Conservation (phyloP, 768 basidiomycete genomes). For the Tricholoma sp. region DNA sequence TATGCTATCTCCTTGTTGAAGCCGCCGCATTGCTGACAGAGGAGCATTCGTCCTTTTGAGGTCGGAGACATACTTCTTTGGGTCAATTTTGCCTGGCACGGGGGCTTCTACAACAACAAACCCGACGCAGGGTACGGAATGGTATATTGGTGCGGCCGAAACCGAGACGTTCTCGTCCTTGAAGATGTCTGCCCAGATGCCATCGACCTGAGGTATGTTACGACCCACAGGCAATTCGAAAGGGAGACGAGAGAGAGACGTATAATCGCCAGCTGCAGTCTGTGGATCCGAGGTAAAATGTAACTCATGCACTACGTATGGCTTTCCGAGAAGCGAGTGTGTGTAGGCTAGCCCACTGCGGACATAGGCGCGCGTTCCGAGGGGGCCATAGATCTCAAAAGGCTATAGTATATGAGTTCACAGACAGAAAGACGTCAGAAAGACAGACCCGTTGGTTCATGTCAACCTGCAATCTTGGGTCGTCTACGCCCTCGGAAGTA, state of each 20-base stretch:
- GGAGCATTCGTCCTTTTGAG: slow-evolving; percentile 67
- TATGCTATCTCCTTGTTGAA: slow-evolving; percentile 63
- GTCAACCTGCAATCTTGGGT: slow-evolving; percentile 45
- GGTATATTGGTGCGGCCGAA: slow-evolving; percentile 71
- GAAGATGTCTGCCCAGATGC: slow-evolving; percentile 65
- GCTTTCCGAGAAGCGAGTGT: slow-evolving; percentile 55
- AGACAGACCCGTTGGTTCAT: slow-evolving; percentile 29
- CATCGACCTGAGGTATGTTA: slow-evolving; percentile 55
- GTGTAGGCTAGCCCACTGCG: slow-evolving; percentile 65
- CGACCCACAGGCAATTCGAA: slow-evolving; percentile 57
- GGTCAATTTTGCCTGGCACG: slow-evolving; percentile 73
- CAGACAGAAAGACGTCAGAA: not conserved
- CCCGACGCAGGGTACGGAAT: slow-evolving; percentile 79
- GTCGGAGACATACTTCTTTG: slow-evolving; percentile 58
- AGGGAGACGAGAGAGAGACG: slow-evolving; percentile 38
- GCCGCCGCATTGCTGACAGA: slow-evolving; percentile 57
- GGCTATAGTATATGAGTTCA: slow-evolving; percentile 34
- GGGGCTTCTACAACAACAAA: slow-evolving; percentile 69
- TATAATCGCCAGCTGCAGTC: slow-evolving; percentile 44
- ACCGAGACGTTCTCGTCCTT: slow-evolving; percentile 51
- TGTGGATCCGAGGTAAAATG: slow-evolving; percentile 56
- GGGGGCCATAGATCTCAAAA: slow-evolving; percentile 81
- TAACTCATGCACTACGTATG: slow-evolving; percentile 83
- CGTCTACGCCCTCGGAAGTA: slow-evolving; percentile 48
- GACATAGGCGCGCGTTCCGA: slow-evolving; percentile 78